These are phyloP conservation scores for Gracilaria caudata DNA, from an alignment of 23 red algal genomes.

Conservation along the genomic window DNA sequence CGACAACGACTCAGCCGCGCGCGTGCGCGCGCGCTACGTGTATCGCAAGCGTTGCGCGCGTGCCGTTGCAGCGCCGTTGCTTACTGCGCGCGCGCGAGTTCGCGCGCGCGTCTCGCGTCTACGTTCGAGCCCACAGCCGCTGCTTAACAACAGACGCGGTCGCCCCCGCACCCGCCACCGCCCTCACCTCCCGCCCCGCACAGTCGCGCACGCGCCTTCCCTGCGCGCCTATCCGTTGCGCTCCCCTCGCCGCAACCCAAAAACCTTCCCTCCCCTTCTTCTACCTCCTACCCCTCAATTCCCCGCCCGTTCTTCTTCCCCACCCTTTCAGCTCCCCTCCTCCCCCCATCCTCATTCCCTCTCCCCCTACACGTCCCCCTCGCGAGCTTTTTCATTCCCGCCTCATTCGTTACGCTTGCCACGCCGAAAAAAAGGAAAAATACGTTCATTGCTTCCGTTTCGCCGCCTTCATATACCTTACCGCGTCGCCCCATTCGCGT, in stretches of 20 bases:
- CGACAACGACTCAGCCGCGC: no score
- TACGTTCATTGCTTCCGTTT: background rate
- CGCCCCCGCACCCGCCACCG: background rate
- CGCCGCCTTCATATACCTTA: background rate
- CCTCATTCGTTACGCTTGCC: background rate
- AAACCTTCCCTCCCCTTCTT: no score
- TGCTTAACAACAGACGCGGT: conserved; percentile 11
- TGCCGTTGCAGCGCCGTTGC: background rate
- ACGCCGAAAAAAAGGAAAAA: background rate
- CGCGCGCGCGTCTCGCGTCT: background rate
- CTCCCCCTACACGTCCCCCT: background rate
- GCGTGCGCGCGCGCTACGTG: background rate
- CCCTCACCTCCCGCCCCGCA: background rate
- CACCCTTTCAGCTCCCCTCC: conserved; percentile 1
- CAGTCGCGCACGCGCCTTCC: conserved; percentile 7
- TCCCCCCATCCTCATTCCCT: background rate
- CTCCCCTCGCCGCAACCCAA: background rate
- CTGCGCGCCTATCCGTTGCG: conserved; percentile 17
- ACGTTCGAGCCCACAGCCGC: background rate
- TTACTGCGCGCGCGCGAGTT: background rate
- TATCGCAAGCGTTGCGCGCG: background rate
- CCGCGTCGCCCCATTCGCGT: background rate
- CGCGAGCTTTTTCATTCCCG: background rate
- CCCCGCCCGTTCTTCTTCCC: background rate
- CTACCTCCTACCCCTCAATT: background rate